Conservation (phyloP, 2,329 filamentous ascomycete genomes). For the Biscogniauxia marginata region DNA sequence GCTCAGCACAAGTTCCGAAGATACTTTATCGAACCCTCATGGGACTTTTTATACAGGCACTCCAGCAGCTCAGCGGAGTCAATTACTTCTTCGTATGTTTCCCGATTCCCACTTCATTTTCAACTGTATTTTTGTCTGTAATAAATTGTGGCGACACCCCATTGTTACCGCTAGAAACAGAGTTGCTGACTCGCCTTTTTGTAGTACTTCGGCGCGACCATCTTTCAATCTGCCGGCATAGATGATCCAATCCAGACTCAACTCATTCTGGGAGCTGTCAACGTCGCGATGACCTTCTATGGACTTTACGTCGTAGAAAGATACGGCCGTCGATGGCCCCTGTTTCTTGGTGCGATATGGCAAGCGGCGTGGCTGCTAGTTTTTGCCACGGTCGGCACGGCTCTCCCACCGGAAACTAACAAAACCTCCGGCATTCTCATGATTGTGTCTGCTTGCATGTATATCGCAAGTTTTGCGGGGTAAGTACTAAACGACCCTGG, state of each 20-base stretch:
- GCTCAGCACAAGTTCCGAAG: constrained; percentile 45
- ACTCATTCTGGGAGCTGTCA: constrained; percentile 67
- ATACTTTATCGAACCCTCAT: constrained; percentile 64
- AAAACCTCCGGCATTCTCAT: constrained; percentile 60
- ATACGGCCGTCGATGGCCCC: constrained; percentile 65
- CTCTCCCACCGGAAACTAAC: constrained; percentile 41
- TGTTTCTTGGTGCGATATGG: constrained; percentile 66
- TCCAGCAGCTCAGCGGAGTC: constrained; percentile 67
- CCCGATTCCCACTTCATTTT: not conserved
- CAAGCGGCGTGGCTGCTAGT: constrained; percentile 64
- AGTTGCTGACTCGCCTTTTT: no score
- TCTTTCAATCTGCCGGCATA: constrained; percentile 67
- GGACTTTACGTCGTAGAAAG: constrained; percentile 68
- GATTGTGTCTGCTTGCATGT: constrained; percentile 72
- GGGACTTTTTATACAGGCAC: constrained; percentile 61
- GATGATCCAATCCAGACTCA: constrained; percentile 65
- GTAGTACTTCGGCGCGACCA: constrained; percentile 63
- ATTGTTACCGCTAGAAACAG: no score
- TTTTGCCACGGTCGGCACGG: constrained; percentile 59
- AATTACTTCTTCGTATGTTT: constrained; percentile 53
- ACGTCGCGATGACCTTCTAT: constrained; percentile 64
- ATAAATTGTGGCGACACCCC: not conserved
- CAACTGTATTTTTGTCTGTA: not conserved
- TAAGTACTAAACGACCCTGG: constrained; percentile 17
- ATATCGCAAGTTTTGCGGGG: constrained; percentile 68